Conservation (phyloP, 164 flowering plant genomes). For the Dillenia suffruticosa region DNA sequence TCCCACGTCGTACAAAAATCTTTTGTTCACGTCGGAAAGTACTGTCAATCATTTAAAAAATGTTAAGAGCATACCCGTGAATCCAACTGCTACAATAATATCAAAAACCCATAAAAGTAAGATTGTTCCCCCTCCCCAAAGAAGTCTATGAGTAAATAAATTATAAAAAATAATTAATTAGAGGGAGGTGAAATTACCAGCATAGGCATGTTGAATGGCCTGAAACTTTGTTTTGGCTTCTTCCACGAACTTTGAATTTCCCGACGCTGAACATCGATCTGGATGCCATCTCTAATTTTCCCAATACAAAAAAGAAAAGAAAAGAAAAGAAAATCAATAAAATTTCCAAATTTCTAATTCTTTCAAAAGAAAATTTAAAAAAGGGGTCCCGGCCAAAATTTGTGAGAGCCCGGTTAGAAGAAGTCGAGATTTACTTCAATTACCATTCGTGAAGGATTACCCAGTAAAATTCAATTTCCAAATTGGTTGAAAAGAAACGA, state of each 20-base stretch:
- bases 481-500: no score
- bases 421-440: no score
- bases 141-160: background rate
- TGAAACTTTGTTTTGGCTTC: constrained; percentile 92
- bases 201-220: constrained; percentile 88
- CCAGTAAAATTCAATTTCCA: no score
- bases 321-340: background rate
- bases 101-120: no score
- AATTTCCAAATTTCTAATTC: background rate
- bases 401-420: no score
- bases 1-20: constrained; percentile 90
- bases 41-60: constrained; percentile 33
- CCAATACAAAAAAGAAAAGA: background rate
- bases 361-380: no score
- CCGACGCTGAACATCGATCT: constrained; percentile 78
- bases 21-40: constrained; percentile 71
- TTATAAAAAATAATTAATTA: background rate
- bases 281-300: constrained; percentile 85
- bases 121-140: background rate
- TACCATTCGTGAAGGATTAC: no score
- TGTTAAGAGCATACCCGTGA: constrained; percentile 5
- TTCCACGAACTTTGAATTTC: constrained; percentile 60
- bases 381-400: no score
- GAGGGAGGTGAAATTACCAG: constrained; percentile 45
- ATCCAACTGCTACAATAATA: background rate